Evolutionary conservation across 176 grass and related monocot genomes (phyloP).

Genomic region (Cenchrus americanus): DNA sequence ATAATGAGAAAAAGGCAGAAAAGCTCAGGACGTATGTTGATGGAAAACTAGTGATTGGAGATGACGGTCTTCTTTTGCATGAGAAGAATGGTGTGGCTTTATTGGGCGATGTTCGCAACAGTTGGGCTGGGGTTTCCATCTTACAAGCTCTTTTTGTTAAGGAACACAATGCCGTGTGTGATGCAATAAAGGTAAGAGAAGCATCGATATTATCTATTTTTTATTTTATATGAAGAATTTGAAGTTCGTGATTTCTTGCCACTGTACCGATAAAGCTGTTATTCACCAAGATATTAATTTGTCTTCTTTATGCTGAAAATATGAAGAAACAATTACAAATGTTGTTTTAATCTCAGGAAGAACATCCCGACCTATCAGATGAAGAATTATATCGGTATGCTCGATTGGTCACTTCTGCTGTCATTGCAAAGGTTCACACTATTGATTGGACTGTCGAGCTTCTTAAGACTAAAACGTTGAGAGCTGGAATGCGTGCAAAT

Average conservation of each 20-base stretch:
- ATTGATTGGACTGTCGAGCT: constrained; percentile 76
- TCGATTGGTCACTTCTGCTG: constrained; percentile 63
- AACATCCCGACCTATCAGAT: constrained; percentile 46
- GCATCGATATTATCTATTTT: constrained; percentile 24
- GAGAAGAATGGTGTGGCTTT: constrained; percentile 42
- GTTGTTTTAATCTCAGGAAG: constrained; percentile 37
- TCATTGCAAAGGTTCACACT: constrained; percentile 73
- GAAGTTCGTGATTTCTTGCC: not conserved
- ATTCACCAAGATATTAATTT: constrained; percentile 30
- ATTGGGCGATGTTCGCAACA: constrained; percentile 58
- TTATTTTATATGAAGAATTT: constrained; percentile 28
- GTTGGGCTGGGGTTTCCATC: constrained; percentile 64
- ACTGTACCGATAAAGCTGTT: not conserved
- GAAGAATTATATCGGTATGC: constrained; percentile 59
- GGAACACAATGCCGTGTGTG: constrained; percentile 68
- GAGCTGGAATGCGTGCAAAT: constrained; percentile 52
- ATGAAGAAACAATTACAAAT: not conserved
- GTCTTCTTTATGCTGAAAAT: constrained; percentile 19
- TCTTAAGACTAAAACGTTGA: constrained; percentile 64
- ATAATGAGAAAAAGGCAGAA: constrained; percentile 24
- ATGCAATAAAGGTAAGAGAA: constrained; percentile 59
- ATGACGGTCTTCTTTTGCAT: constrained; percentile 55
- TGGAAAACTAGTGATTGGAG: constrained; percentile 56
- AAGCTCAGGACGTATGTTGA: constrained; percentile 58
- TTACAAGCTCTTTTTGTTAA: constrained; percentile 66